Evolutionary conservation across 2,329 filamentous ascomycete genomes (phyloP).

Genomic region (Aotearoamyces nothofagi): DNA sequence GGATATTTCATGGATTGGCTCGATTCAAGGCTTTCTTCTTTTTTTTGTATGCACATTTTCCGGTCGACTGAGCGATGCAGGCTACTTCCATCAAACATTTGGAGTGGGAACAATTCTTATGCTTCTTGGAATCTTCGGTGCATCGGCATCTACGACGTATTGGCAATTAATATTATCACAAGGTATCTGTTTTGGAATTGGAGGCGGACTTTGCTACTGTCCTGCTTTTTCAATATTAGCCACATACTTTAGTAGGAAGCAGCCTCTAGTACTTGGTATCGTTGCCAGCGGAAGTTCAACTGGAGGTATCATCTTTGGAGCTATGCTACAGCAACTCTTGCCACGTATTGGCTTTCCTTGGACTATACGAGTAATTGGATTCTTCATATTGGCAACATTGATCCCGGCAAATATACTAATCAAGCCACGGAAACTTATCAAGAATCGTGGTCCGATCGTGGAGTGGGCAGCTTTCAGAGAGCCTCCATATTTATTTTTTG

Average conservation of each 20-base stretch:
- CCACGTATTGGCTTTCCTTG: constrained; percentile 25
- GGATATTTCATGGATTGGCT: constrained; percentile 29
- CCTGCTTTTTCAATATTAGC: constrained; percentile 21
- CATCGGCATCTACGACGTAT: constrained; percentile 21
- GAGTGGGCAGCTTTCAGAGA: constrained; percentile 28
- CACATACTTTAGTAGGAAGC: constrained; percentile 23
- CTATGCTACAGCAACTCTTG: constrained; percentile 24
- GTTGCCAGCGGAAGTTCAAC: constrained; percentile 19
- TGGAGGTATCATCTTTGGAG: constrained; percentile 26
- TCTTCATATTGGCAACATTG: constrained; percentile 25
- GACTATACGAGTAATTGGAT: constrained; percentile 27
- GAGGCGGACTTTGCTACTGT: constrained; percentile 22
- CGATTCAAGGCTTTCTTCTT: constrained; percentile 25
- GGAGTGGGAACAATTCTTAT: constrained; percentile 3
- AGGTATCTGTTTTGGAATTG: constrained; percentile 23
- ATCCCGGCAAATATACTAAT: constrained; percentile 21
- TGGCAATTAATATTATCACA: constrained; percentile 26
- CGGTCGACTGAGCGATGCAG: constrained; percentile 24
- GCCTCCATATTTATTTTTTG: constrained; percentile 25
- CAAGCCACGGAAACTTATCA: too few relatives aligned
- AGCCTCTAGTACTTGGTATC: constrained; percentile 20
- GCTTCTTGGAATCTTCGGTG: constrained; percentile 21
- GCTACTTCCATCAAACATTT: constrained; percentile 20
- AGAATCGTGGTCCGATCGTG: constrained; percentile 21
- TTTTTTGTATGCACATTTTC: constrained; percentile 25